Base-by-base conservation (phyloP, 2,329 filamentous ascomycete genomes). In the Phoma sp. region DNA sequence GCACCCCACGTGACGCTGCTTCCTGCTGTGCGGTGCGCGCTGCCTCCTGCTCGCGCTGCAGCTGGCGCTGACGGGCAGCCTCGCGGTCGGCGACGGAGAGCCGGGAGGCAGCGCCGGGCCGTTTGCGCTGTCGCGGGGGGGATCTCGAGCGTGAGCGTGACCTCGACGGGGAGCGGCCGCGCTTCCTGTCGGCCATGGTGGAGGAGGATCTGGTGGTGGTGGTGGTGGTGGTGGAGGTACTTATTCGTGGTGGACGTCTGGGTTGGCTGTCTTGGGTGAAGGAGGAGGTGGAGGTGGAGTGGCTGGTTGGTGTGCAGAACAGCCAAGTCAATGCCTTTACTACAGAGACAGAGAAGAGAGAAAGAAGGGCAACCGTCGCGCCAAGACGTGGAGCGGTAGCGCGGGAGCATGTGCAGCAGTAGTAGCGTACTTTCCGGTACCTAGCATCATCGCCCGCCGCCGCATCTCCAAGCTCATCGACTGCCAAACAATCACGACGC, bases 31-130 rank as follows among this genome's bases (percentile, higher is more conserved):
- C 70, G 13, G 84, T 78, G 63, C 88, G 81, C 36, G 80, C 64
- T 48, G 81, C 78, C 49, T 77, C 73, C 21, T 75, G 69, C 56
- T 79, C 74, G 35, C 78, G 69, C 51, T 78, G 67, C 44, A 68
- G 60, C 59, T 78, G 73, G 29, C 74, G 74, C 43, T 85, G 82
- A 25, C 87, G 85, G 49, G 89, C 88, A 22, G 85, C 85, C 65
- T 90, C 87, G 29, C 85, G 83, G 67, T 91, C 87, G 27, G 84
- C 77, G 50, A 85, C 85, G 29, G 85, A 85, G 58, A 94, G 86
- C 58, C 90, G 88, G 0, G 74, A 62, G 27, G 65, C 71, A 9
- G 70, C 71, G 24, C 74, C 74, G 4, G 74, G 89, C 5, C 88
- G 84, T 74, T 91, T 91, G 51, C 83, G 82, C 71, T 87, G 89